Conservation (phyloP, 768 basidiomycete genomes). For the Nevesoporus exiguus region DNA sequence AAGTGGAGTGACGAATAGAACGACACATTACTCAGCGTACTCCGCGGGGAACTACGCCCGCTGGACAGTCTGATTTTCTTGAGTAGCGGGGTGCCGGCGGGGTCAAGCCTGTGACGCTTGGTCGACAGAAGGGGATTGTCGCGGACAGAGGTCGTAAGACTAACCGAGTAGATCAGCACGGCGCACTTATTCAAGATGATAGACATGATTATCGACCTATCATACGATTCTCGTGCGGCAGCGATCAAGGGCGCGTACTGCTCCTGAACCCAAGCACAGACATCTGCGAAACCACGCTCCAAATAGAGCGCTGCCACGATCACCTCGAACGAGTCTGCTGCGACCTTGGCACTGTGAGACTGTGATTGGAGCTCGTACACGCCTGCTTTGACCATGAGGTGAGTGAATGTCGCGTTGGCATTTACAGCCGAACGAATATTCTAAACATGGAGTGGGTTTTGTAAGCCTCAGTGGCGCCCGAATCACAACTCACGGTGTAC, state of each 20-base stretch:
- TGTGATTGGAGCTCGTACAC: slow-evolving; percentile 19
- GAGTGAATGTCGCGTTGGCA: slow-evolving; percentile 37
- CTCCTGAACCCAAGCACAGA: slow-evolving; percentile 38
- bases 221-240: slow-evolving; percentile 28
- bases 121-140: slow-evolving; percentile 1
- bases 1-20: neutral
- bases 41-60: slow-evolving; percentile 13
- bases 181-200: neutral
- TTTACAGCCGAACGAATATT: slow-evolving; percentile 26
- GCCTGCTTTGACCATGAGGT: slow-evolving; percentile 37
- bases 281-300: slow-evolving; percentile 37
- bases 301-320: slow-evolving; percentile 43
- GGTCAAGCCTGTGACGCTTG: slow-evolving; percentile 15
- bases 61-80: slow-evolving; percentile 23
- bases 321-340: slow-evolving; percentile 47
- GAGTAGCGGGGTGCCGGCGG: slow-evolving; percentile 5
- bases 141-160: slow-evolving; percentile 6
- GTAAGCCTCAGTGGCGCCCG: neutral
- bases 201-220: slow-evolving; percentile 20
- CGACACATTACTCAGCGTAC: slow-evolving; percentile 19
- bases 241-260: slow-evolving; percentile 38
- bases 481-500: slow-evolving; percentile 33
- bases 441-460: slow-evolving; percentile 5
- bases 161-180: slow-evolving; percentile 12
- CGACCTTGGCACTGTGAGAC: slow-evolving; percentile 33